Conservation (phyloP, 2,329 filamentous ascomycete genomes). For the Pseudodiploospora longispora region DNA sequence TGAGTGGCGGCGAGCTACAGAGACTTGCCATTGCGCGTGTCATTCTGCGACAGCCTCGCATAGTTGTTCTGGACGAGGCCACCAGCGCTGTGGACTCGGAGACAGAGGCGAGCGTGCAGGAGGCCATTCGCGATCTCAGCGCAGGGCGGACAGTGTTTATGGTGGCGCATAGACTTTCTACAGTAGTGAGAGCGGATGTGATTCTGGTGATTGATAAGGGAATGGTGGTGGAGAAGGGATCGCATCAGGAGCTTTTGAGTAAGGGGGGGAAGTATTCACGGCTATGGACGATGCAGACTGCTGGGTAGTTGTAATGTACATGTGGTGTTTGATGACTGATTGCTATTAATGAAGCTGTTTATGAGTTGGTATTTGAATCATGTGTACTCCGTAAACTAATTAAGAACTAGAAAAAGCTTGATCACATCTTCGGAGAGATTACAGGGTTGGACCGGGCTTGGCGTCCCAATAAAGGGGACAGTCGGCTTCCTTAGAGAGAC, state of each 20-base stretch:
- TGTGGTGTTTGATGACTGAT: neutral
- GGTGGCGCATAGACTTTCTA: slow-evolving; percentile 37
- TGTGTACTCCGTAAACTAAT: no score
- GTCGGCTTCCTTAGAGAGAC: no score
- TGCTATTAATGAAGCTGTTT: neutral
- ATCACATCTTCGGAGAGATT: no score
- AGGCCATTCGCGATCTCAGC: slow-evolving; percentile 36
- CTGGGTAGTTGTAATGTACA: no score
- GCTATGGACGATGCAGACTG: slow-evolving; percentile 41
- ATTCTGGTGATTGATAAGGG: slow-evolving; percentile 47
- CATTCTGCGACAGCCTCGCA: slow-evolving; percentile 18
- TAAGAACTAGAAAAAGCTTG: no score
- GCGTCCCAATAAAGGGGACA: no score
- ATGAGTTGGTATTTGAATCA: no score
- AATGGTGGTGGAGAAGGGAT: slow-evolving; percentile 41
- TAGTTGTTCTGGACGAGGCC: slow-evolving; percentile 39
- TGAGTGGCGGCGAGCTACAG: slow-evolving; percentile 45
- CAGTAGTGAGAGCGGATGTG: slow-evolving; percentile 38
- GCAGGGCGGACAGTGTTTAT: slow-evolving; percentile 42
- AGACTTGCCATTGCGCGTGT: slow-evolving; percentile 38
- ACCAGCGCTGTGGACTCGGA: slow-evolving; percentile 40
- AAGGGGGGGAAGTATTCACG: slow-evolving; percentile 41
- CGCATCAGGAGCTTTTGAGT: slow-evolving; percentile 37
- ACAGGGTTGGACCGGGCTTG: no score
- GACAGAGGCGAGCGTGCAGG: slow-evolving; percentile 37